These are phyloP conservation scores for Pilaira anomala DNA, from an alignment of 192 early-diverging fungal genomes.

Conservation along the genomic window DNA sequence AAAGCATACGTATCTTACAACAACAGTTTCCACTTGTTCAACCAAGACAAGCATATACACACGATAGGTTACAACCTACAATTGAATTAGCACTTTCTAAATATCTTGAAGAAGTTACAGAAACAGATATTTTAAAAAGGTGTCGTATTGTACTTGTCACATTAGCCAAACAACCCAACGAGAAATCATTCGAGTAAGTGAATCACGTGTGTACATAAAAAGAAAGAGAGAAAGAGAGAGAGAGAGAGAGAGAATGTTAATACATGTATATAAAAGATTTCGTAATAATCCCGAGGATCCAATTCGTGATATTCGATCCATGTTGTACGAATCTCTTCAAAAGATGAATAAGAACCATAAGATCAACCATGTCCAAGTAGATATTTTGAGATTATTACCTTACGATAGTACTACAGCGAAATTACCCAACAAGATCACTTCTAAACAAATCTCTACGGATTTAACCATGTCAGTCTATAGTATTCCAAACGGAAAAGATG, in stretches of 20 bases:
- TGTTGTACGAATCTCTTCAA: neutral
- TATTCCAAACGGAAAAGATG: slow-evolving; percentile 14
- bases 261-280: slow-evolving; percentile 8
- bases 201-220: neutral
- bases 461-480: slow-evolving; percentile 22
- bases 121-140: neutral
- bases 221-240: neutral
- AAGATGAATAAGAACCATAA: neutral
- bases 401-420: neutral
- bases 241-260: neutral
- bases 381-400: slow-evolving; percentile 12
- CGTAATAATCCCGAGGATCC: slow-evolving; percentile 6
- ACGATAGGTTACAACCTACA: slow-evolving; percentile 4
- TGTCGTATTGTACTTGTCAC: neutral
- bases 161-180: neutral
- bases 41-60: neutral
- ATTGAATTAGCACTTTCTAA: neutral
- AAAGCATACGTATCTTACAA: neutral
- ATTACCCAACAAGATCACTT: neutral
- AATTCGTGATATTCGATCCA: slow-evolving; percentile 5
- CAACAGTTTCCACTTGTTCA: slow-evolving; percentile 4
- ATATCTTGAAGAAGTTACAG: neutral
- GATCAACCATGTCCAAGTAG: slow-evolving; percentile 13
- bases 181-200: neutral
- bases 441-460: slow-evolving; percentile 6